Conservation (phyloP, 192 early-diverging fungal genomes). For the Mortierella antarctica region DNA sequence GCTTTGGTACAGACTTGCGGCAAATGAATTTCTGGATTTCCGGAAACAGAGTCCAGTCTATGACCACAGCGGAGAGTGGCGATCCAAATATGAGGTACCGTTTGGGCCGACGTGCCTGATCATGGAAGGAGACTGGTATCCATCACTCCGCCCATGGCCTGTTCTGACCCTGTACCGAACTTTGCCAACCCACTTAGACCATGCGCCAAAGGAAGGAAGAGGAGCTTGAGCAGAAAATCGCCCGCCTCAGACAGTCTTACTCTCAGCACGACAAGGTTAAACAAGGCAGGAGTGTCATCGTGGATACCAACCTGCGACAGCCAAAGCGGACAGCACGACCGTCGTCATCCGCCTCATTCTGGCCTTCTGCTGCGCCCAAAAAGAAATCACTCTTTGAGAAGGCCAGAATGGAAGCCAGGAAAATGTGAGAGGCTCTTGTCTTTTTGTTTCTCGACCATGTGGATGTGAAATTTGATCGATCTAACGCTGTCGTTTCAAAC, state of each 20-base stretch:
- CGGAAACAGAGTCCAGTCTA: constrained; percentile 17
- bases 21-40: constrained; percentile 24
- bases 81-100: constrained; percentile 30
- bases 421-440: constrained; percentile 16
- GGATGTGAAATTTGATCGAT: not conserved
- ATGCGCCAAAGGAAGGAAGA: constrained; percentile 36
- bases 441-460: not conserved
- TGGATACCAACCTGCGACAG: constrained; percentile 30
- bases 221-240: constrained; percentile 17
- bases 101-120: not conserved
- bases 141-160: too few relatives aligned
- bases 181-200: not conserved
- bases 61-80: constrained; percentile 42
- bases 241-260: constrained; percentile 36
- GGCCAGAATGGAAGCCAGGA: constrained; percentile 44
- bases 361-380: constrained; percentile 16
- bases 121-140: not conserved
- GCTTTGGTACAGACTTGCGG: constrained; percentile 37
- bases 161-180: not conserved
- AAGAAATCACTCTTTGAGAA: constrained; percentile 49
- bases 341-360: not conserved
- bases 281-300: constrained; percentile 40
- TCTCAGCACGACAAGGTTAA: constrained; percentile 34
- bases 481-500: not conserved
- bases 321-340: constrained; percentile 18